These are phyloP conservation scores for Penicillium argentinense DNA, from an alignment of 495 filamentous ascomycete genomes.

Conservation along the genomic window DNA sequence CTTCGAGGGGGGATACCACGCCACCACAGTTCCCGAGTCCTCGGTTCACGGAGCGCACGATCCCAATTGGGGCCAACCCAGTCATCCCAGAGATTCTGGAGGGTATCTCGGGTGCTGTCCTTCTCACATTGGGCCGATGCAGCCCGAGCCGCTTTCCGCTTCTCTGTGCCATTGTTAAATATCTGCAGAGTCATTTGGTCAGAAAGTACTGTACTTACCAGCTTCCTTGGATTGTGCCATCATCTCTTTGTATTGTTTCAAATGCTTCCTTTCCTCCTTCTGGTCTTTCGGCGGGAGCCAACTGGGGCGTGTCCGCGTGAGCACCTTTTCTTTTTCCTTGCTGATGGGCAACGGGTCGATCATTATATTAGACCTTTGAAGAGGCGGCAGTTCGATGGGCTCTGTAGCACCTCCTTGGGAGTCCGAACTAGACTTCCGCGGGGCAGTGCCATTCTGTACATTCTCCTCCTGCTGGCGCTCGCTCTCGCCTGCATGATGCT, in stretches of 20 bases:
- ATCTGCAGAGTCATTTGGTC: too few species aligned
- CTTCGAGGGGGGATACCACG: slow-evolving; percentile 77
- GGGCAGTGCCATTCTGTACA: slow-evolving; percentile 48
- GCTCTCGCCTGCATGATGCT: slow-evolving; percentile 74
- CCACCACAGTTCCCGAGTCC: slow-evolving; percentile 93
- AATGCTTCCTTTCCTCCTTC: slow-evolving; percentile 85
- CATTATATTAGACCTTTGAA: slow-evolving; percentile 87
- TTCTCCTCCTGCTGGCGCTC: slow-evolving; percentile 51
- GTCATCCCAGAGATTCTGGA: slow-evolving; percentile 81
- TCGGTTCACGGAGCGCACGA: slow-evolving; percentile 64
- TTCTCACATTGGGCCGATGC: slow-evolving; percentile 57
- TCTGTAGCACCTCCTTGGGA: slow-evolving; percentile 58
- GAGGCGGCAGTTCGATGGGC: slow-evolving; percentile 69
- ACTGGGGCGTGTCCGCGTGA: slow-evolving; percentile 86
- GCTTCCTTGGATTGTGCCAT: slow-evolving; percentile 79
- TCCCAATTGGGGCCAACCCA: slow-evolving; percentile 88
- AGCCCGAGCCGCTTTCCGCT: slow-evolving; percentile 47
- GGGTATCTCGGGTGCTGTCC: slow-evolving; percentile 61
- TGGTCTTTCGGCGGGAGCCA: slow-evolving; percentile 96
- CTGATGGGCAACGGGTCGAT: slow-evolving; percentile 94
- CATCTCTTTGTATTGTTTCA: slow-evolving; percentile 92
- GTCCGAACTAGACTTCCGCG: slow-evolving; percentile 46
- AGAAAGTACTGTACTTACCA: slow-evolving; percentile 55
- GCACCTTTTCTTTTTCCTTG: slow-evolving; percentile 92
- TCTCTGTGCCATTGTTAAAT: slow-evolving; percentile 36